Evolutionary conservation across 305 asterid species (phyloP).

Genomic region (Nicotiana rustica): DNA sequence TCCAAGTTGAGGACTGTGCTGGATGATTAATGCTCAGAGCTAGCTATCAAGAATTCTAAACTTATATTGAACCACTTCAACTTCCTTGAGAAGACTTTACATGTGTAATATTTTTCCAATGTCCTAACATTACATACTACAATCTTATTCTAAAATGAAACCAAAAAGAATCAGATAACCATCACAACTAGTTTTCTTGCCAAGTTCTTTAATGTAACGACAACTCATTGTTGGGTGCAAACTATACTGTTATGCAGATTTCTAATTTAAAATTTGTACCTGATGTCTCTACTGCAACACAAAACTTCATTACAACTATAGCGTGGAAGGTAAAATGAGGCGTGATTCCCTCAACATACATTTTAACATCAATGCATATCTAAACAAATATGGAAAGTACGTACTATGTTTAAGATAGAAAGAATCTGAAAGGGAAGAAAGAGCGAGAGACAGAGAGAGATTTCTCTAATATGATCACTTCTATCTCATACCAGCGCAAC

Average conservation of each 20-base stretch:
- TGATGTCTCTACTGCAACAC: neutral
- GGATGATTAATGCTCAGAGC: neutral
- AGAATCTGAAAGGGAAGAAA: neutral
- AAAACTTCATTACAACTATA: conserved; percentile 7
- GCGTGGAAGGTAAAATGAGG: neutral
- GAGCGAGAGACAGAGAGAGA: conserved; percentile 15
- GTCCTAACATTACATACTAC: neutral
- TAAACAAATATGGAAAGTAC: conserved; percentile 7
- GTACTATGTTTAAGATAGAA: conserved; percentile 4
- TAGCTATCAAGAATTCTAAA: neutral
- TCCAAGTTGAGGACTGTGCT: neutral
- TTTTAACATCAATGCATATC: conserved; percentile 11
- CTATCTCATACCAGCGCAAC: neutral
- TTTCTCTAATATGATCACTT: neutral
- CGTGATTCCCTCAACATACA: conserved; percentile 15
- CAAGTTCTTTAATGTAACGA: neutral
- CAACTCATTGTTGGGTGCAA: neutral
- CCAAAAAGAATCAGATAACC: neutral
- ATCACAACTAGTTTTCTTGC: neutral
- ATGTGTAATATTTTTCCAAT: neutral
- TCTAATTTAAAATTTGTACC: neutral
- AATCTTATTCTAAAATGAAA: neutral
- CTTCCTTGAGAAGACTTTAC: neutral
- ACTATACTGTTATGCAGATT: neutral
- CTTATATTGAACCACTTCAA: neutral